Evolutionary conservation across 306 rosid genomes (phyloP), one percentile per base, ranked within the genome.

Genomic region (Oxytropis ochrocephala): DNA sequence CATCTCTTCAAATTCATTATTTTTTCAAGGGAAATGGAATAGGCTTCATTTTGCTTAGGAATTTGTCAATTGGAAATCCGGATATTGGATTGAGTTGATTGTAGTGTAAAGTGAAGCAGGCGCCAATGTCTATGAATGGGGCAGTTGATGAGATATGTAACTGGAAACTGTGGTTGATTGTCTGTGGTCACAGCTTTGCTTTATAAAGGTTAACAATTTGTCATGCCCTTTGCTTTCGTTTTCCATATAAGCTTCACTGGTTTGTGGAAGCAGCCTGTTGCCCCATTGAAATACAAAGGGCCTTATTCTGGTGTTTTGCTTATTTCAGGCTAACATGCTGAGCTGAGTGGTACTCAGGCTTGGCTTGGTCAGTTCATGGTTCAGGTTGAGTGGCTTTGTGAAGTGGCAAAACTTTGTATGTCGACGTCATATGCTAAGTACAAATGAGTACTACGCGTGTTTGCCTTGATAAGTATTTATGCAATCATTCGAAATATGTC

Each of bases 261-360:
- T 63, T 24, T 64, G 52, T 67, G 57, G 32, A 74, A 46, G 64
- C 62, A 48, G 65, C 43, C 60, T 24, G 54, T 63, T 69, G 73
- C 63, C 56, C 64, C 8, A 35, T 13, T n/a, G 78, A 33, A 68
- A 43, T 14, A 70, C 16, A 0, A 67, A 82, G 60, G 76, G 70
- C 41, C 77, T 61, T 63, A 78, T 77, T 56, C 38, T 36, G 64
- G 75, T 81, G 69, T 72, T 75, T 75, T 80, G 77, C 71, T 75
- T 70, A 11, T 80, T 80, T 75, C 78, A 80, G 80, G 75, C 81
- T 75, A 70, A 47, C 75, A 19, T 57, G 78, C 71, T 62, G 51
- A 65, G 77, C 64, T 70, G 70, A 80, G 70, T 58, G 49, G 30
- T 42, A 65, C 62, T 75, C 68, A 57, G 38, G 78, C 67, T 70